A percentile compares a stretch with the other conserved stretches of the same genome.
phyloP scores from a whole-genome alignment of 2,329 filamentous ascomycete genomes.

The Venturia carpophila region DNA sequence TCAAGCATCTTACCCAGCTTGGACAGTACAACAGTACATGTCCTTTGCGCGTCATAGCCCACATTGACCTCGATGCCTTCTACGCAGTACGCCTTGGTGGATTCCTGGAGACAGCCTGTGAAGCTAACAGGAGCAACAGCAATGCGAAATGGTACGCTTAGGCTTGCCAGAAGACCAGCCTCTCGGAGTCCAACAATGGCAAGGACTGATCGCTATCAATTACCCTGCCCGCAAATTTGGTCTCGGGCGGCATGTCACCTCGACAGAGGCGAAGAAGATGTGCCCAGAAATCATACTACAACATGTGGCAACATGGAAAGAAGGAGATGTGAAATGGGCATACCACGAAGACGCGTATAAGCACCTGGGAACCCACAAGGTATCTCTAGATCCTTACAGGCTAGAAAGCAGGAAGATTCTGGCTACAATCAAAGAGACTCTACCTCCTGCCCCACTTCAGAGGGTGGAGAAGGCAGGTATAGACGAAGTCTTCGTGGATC shows the following conservation, averaged over 20 bases:
- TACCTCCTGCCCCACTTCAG: constrained; percentile 56
- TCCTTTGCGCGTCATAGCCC: constrained; percentile 78
- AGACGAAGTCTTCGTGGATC: constrained; percentile 90
- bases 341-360: constrained; percentile 75
- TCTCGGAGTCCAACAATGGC: constrained; percentile 91
- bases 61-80: constrained; percentile 95
- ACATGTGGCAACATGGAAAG: constrained; percentile 91
- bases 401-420: constrained; percentile 77
- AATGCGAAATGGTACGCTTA: constrained; percentile 89
- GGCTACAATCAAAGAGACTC: constrained; percentile 62
- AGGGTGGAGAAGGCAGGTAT: constrained; percentile 88
- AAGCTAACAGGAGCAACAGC: constrained; percentile 36
- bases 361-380: constrained; percentile 82
- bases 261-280: constrained; percentile 73
- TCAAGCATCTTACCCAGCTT: constrained; percentile 71
- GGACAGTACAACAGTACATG: constrained; percentile 61
- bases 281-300: constrained; percentile 80
- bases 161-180: constrained; percentile 66
- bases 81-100: constrained; percentile 44
- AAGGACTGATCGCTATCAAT: constrained; percentile 91
- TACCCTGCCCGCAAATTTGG: constrained; percentile 80
- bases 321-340: constrained; percentile 85
- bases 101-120: background rate
- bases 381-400: constrained; percentile 87
- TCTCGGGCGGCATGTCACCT: constrained; percentile 69